Base-by-base conservation (phyloP, 148 eudicot genomes). In the Talinum fruticosum region DNA sequence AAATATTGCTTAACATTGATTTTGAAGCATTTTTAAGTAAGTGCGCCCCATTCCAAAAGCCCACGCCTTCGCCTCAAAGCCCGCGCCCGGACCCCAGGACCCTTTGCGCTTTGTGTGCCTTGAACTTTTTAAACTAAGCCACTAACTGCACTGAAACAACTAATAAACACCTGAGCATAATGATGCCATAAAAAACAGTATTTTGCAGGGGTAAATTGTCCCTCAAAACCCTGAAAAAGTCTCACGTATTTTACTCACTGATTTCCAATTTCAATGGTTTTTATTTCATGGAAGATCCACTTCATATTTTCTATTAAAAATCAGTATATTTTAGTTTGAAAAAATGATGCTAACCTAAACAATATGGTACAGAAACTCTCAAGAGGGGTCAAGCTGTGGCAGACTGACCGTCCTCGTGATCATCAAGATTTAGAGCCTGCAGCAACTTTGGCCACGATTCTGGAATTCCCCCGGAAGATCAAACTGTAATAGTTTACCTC, bases 381-480 rank as follows among this genome's bases (percentile, higher is more conserved):
- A 12, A 54, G n/a, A 41, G 71, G 37, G 53, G 66, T 87, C 87
- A 94, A 45, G 94, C 98, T 0, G 94, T 87, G 38, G 91, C 90
- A 38, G 93, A 85, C 45, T 78, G 83, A 36, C 85, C 82, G 38
- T 86, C 87, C 33, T 87, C 87, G 32, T 79, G 83, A 77, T 87
- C 86, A 76, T 91, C 86, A 37, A 94, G 87, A 79, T 94, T 88
- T 77, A 94, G 73, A 71, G 88, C 93, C 65, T 78, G 89, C 73
- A 94, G 89, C 84, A 94, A 83, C 84, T 91, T 94, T 32, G 93
- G 89, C 98, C 98, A 94, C 5, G 98, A 94, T 82, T 94, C 94
- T 4, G 98, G 94, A 65, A 94, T 94, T 59, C 97, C 98, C 33
- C 98, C 98, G 98, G 98, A 82, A 91, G 93, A 77, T 94, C 90